Base-by-base conservation (phyloP, 306 rosid genomes). In the Lagenaria siceraria region DNA sequence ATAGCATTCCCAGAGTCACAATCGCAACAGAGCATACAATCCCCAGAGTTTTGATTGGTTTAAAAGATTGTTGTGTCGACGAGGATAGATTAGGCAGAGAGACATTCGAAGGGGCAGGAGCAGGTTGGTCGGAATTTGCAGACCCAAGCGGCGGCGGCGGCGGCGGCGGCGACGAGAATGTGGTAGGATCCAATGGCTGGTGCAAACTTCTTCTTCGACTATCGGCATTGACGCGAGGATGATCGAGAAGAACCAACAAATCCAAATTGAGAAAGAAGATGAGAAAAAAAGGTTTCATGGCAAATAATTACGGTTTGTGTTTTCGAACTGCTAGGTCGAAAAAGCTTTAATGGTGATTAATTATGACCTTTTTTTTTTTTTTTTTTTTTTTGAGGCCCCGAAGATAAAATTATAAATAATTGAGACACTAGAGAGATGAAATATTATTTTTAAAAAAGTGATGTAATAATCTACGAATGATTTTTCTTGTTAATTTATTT, bases 1-100 rank as follows among this genome's bases (percentile, higher is more conserved):
- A 90, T 54, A 95, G 87, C 98, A 95, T 95, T 10, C 98, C 98
- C 7, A 95, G 92, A 7, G 96, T 89, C 42, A 95, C 97, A 27
- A 95, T 86, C 38, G 95, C 96, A 12, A 95, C 98, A 13, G 97
- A 95, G 86, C 87, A 85, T 17, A 89, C 97, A 58, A 95, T 89
- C 61, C 97, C 97, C 0, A 90, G 89, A 31, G 84, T 90, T 73
- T 90, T 90, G 1, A 96, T 89, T 15, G 90, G 92, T 74, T 83
- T 92, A 3, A 89, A 66, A 0, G 98, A 12, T 25, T 21, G 97
- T 25, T 88, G 92, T 8, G 91, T 83, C 1, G 96, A 90, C 8
- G 86, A 87, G 7, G 97, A 97, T 4, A 65, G 73, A 77, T 84
- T 86, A 10, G 91, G 90, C 10, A 85, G 81, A 43, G 85, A 64